Evolutionary conservation across 306 rosid species (phyloP).

Genomic region (Rosa multiflora): DNA sequence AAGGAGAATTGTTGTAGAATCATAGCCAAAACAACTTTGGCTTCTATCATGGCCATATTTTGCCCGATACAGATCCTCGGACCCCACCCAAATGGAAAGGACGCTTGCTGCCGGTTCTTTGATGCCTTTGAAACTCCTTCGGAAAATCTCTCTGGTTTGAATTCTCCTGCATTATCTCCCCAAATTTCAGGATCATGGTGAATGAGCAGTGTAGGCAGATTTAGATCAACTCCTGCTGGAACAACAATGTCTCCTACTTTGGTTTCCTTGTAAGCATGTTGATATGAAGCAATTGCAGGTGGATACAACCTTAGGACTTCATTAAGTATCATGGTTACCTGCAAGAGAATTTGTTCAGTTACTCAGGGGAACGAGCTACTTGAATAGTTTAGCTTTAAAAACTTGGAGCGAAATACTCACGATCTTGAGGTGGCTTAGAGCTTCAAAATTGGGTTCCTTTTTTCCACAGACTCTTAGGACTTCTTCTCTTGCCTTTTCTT

Average conservation of each 20-base stretch:
- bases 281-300: constrained; percentile 50
- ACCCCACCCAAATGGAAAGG: constrained; percentile 58
- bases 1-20: constrained; percentile 47
- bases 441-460: constrained; percentile 39
- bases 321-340: constrained; percentile 49
- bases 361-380: neutral
- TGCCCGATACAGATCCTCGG: constrained; percentile 53
- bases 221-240: constrained; percentile 51
- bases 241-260: constrained; percentile 33
- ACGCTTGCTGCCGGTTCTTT: constrained; percentile 38
- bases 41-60: constrained; percentile 47
- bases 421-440: constrained; percentile 41
- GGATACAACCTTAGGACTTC: constrained; percentile 58
- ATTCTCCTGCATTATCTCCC: constrained; percentile 50
- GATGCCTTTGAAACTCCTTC: constrained; percentile 38
- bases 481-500: constrained; percentile 55
- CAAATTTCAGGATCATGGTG: constrained; percentile 46
- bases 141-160: constrained; percentile 56
- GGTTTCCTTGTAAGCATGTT: constrained; percentile 36
- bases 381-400: neutral
- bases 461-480: constrained; percentile 38
- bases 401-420: constrained; percentile 25
- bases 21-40: constrained; percentile 40
- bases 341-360: constrained; percentile 20
- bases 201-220: constrained; percentile 41